These are phyloP conservation scores for Bipolaris zeicola DNA, from an alignment of 2,329 filamentous ascomycete genomes.

Conservation along the genomic window DNA sequence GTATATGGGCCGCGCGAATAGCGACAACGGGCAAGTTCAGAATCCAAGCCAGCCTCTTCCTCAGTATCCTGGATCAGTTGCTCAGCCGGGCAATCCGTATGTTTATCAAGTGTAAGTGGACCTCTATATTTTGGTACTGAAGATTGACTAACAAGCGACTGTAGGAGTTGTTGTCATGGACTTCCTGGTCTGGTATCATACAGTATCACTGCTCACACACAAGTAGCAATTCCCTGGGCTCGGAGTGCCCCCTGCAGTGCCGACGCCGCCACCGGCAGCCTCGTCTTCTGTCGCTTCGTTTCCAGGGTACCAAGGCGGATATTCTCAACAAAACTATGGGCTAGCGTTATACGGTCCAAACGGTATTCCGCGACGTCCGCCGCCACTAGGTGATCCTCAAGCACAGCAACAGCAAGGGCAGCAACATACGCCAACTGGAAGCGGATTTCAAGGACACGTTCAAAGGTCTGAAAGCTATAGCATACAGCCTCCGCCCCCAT, in stretches of 20 bases:
- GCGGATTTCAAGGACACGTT: constrained; percentile 17
- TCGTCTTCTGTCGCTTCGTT: constrained; percentile 28
- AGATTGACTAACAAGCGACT: constrained; percentile 12
- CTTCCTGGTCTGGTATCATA: neutral
- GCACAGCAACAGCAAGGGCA: constrained; percentile 12
- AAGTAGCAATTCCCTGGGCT: constrained; percentile 29
- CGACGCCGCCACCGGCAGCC: constrained; percentile 34
- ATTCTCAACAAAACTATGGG: constrained; percentile 16
- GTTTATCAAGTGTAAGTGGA: constrained; percentile 37
- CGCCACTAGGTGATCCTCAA: constrained; percentile 24
- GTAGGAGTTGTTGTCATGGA: constrained; percentile 13
- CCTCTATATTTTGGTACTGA: neutral
- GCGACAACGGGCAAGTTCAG: constrained; percentile 9
- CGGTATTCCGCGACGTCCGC: constrained; percentile 24
- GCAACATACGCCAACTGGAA: constrained; percentile 14
- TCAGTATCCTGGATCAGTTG: constrained; percentile 25
- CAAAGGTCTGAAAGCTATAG: constrained; percentile 16
- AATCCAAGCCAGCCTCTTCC: constrained; percentile 22
- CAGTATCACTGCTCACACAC: constrained; percentile 16
- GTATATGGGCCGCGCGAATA: constrained; percentile 33
- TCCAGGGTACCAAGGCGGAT: constrained; percentile 20
- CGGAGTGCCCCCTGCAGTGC: constrained; percentile 31
- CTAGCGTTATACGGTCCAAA: constrained; percentile 14
- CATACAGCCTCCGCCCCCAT: constrained; percentile 17
- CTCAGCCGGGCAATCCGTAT: constrained; percentile 26